These are phyloP conservation scores for Alternaria gansuensis DNA, from an alignment of 2,329 filamentous ascomycete genomes.

Conservation along the genomic window DNA sequence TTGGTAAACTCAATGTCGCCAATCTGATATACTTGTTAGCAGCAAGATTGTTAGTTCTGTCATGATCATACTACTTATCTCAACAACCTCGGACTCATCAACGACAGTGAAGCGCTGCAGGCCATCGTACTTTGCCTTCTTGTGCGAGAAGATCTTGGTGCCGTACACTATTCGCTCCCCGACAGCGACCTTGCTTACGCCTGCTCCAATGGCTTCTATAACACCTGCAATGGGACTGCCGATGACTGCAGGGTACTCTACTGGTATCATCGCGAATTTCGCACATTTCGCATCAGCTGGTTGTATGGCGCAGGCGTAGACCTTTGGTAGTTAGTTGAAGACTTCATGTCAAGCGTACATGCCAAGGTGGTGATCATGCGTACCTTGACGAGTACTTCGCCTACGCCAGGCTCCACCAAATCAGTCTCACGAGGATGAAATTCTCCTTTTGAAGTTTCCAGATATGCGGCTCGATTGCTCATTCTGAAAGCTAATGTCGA, in stretches of 20 bases:
- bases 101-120: conserved; percentile 31
- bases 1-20: conserved; percentile 33
- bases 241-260: conserved; percentile 42
- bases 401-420: conserved; percentile 25
- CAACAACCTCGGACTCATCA: conserved; percentile 28
- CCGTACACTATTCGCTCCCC: conserved; percentile 48
- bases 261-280: conserved; percentile 26
- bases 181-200: conserved; percentile 39
- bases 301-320: conserved; percentile 37
- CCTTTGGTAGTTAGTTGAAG: conserved; percentile 7
- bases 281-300: conserved; percentile 43
- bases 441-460: conserved; percentile 26
- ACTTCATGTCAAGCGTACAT: too few relatives aligned
- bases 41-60: conserved; percentile 1
- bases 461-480: conserved; percentile 32
- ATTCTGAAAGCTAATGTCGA: conserved; percentile 32
- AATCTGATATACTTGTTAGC: conserved; percentile 31
- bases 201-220: conserved; percentile 45
- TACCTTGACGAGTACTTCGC: conserved; percentile 33
- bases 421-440: conserved; percentile 30
- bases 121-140: conserved; percentile 34
- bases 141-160: conserved; percentile 31
- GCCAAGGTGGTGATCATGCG: not conserved
- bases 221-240: conserved; percentile 42
- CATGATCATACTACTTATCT: conserved; percentile 15